Base-by-base conservation (phyloP, 257 asterid species). In the Solanum bukasovii region DNA sequence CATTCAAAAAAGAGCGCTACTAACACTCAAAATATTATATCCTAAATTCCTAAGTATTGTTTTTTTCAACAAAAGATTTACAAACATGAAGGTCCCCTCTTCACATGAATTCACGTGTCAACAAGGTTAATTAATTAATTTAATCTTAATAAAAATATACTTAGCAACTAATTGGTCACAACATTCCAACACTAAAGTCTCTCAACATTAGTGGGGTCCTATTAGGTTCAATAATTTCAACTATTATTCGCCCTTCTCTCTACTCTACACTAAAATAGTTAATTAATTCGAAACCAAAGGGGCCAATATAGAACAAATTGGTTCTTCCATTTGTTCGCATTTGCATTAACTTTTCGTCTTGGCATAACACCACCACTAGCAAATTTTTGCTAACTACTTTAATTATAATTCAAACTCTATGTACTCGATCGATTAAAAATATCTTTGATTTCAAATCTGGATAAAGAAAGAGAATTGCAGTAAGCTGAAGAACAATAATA, bases 101-200 rank as follows among this genome's bases (percentile, higher is more conserved):
- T 89, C 95, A 93, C 93, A 91, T 92, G 98, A 91, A 92, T 90
- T 94, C 97, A 94, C 96, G 93, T 92, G 95, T 87, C 70, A 88
- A 46, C 63, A 88, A 56, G 52, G 90, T 33, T 89, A 83, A 87
- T 84, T 78, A 90, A 88, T 87, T 61, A 61, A 61, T 61, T 72
- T 78, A 90, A 88, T 85, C 88, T 78, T 67, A 84, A 88, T 88
- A 68, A 84, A 46, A 89, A 46, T 88, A 87, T 21, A 27, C 0
- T 82, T 88, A 89, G 84, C 90, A 83, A 89, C 88, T 90, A 44
- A 44, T 42, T 88, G 93, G 70, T 65, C 65, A 88, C 87, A 46
- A 83, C 89, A 77, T 87, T 90, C 88, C 88, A 91, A 86, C 89
- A 67, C 88, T 89, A 91, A 89, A 90, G 92, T 90, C 91, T 91